These are phyloP conservation scores for Grigorovia yakushimaensis DNA, from an alignment of 805 yeast species.

Conservation along the genomic window DNA sequence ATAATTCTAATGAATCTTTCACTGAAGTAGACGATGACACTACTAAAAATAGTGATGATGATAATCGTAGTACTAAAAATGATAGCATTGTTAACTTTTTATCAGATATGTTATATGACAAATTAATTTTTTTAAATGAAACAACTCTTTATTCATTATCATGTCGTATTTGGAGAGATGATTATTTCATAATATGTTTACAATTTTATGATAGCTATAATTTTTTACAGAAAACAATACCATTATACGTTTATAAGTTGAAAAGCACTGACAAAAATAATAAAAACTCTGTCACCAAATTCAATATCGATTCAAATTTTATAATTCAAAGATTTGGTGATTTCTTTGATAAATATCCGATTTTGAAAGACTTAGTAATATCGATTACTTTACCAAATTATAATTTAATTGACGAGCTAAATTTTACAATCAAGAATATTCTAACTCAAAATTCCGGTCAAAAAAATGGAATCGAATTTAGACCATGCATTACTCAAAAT, in stretches of 20 bases:
- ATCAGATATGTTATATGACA: not conserved
- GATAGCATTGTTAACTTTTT: not conserved
- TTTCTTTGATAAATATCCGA: slow-evolving; percentile 3
- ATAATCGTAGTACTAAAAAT: too few relatives aligned
- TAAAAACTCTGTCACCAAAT: not conserved
- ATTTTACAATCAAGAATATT: not conserved
- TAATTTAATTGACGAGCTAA: not conserved
- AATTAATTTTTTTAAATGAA: not conserved
- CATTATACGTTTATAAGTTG: slow-evolving; percentile 1
- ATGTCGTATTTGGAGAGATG: slow-evolving; percentile 5
- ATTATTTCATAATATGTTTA: slow-evolving; percentile 5
- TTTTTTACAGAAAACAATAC: slow-evolving; percentile 3
- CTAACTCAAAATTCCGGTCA: not conserved
- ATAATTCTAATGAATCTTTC: too few relatives aligned
- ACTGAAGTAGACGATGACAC: too few relatives aligned
- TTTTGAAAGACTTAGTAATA: slow-evolving; percentile 3
- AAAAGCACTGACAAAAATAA: not conserved
- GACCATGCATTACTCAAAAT: not conserved
- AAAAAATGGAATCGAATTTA: not conserved
- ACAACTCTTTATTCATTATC: slow-evolving; percentile 4
- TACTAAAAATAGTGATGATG: too few relatives aligned
- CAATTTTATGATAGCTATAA: slow-evolving; percentile 7
- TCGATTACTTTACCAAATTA: slow-evolving; percentile 6
- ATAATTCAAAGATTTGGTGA: slow-evolving; percentile 1
- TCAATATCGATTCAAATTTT: not conserved